Conservation (phyloP, 2,329 filamentous ascomycete genomes). For the Aureobasidium namibiae region DNA sequence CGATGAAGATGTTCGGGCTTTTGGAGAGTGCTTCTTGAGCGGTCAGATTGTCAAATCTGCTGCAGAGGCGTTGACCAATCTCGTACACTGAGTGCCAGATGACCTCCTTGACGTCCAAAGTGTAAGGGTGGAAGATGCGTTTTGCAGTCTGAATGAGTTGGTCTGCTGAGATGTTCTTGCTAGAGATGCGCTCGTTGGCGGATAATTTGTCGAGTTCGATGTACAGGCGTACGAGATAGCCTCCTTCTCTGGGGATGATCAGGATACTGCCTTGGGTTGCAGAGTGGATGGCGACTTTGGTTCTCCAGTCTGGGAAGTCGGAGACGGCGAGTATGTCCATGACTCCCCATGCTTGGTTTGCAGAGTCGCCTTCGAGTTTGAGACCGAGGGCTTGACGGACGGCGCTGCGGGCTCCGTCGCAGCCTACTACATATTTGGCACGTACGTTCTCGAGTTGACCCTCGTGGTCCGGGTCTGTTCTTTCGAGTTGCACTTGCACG, state of each 20-base stretch:
- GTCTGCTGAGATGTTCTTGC: slow-evolving; percentile 26
- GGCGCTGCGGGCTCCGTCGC: slow-evolving; percentile 20
- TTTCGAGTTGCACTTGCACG: slow-evolving; percentile 6
- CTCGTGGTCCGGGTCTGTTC: slow-evolving; percentile 35
- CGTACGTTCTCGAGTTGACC: slow-evolving; percentile 16
- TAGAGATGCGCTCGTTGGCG: slow-evolving; percentile 1
- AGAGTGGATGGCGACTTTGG: slow-evolving; percentile 70
- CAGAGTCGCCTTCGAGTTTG: slow-evolving; percentile 21
- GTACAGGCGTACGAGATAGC: slow-evolving; percentile 26
- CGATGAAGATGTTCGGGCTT: slow-evolving; percentile 37
- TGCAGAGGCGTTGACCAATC: slow-evolving; percentile 44
- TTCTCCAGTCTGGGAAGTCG: slow-evolving; percentile 58
- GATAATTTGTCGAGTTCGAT: slow-evolving; percentile 39
- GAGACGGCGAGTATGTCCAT: slow-evolving; percentile 23
- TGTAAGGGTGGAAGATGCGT: slow-evolving; percentile 59
- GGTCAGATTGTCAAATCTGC: slow-evolving; percentile 25
- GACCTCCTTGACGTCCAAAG: slow-evolving; percentile 34
- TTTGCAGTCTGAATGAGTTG: slow-evolving; percentile 55
- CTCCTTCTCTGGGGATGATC: slow-evolving; percentile 55
- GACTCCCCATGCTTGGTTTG: slow-evolving; percentile 24
- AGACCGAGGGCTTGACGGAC: slow-evolving; percentile 18
- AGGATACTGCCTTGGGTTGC: slow-evolving; percentile 56
- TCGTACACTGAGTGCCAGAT: slow-evolving; percentile 50
- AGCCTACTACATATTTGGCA: slow-evolving; percentile 21
- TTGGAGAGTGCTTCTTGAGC: slow-evolving; percentile 32